Percentiles rank a stretch among this genome's conserved stretches.
Evolutionary conservation across 176 grass and related monocot genomes (phyloP).

Genomic region (Cenchrus purpureus): DNA sequence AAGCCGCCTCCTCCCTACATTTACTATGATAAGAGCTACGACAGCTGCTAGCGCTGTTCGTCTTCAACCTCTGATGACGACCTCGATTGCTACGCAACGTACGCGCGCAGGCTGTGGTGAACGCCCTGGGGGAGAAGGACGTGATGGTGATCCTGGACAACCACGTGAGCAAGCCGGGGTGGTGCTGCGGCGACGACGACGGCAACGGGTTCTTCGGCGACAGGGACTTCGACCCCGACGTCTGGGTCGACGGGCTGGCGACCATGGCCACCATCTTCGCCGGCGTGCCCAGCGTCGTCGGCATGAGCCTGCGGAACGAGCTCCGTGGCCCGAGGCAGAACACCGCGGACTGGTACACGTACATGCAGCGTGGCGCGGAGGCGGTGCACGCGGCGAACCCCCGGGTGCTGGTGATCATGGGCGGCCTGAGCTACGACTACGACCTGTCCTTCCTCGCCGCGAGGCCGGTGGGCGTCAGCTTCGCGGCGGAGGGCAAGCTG

Average conservation of each 20-base stretch:
- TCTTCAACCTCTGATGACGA: background rate
- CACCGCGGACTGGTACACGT: constrained; percentile 66
- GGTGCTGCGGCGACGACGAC: constrained; percentile 72
- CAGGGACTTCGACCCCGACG: constrained; percentile 58
- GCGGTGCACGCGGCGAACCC: constrained; percentile 67
- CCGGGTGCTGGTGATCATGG: constrained; percentile 58
- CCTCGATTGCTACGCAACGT: too few species aligned
- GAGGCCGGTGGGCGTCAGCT: constrained; percentile 47
- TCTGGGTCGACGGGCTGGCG: constrained; percentile 61
- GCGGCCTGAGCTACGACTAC: constrained; percentile 63
- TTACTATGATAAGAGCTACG: background rate
- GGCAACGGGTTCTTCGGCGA: constrained; percentile 87
- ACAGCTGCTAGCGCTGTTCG: background rate
- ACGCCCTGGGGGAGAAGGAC: constrained; percentile 53
- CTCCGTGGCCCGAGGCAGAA: constrained; percentile 79
- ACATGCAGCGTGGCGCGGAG: constrained; percentile 74
- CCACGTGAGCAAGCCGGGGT: constrained; percentile 68
- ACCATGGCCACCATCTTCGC: constrained; percentile 70
- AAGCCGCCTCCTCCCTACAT: background rate
- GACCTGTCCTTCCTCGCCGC: constrained; percentile 62
- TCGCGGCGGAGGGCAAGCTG: constrained; percentile 44
- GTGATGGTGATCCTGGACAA: constrained; percentile 91
- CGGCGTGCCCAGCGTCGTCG: constrained; percentile 58
- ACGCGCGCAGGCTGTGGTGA: constrained; percentile 52
- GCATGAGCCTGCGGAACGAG: constrained; percentile 86